A percentile compares a stretch with the other conserved stretches of the same genome.
These are phyloP conservation scores for Gossypium thurberi DNA, from an alignment of 345 rosid species.

Conservation along the genomic window DNA sequence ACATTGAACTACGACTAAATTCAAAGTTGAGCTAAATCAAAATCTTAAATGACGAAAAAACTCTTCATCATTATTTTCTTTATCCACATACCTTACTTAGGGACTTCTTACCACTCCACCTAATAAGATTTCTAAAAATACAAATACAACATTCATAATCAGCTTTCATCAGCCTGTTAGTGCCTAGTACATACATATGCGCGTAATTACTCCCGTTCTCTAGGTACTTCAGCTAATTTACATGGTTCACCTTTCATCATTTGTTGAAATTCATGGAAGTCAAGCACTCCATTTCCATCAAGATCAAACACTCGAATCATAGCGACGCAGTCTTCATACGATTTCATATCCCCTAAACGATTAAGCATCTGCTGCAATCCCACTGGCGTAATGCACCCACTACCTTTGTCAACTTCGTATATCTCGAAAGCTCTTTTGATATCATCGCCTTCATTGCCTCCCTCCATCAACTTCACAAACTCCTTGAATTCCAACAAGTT, in stretches of 20 bases:
- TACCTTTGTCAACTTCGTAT: constrained; percentile 72
- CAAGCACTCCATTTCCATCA: constrained; percentile 84
- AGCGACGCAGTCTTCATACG: constrained; percentile 58
- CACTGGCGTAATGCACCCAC: constrained; percentile 65
- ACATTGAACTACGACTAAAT: too few relatives aligned
- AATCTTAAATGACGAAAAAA: too few relatives aligned
- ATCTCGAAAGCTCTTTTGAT: constrained; percentile 69
- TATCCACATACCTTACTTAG: too few relatives aligned
- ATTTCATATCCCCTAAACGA: constrained; percentile 57
- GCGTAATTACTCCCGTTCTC: not conserved
- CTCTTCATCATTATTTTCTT: too few relatives aligned
- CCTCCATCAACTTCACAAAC: constrained; percentile 52
- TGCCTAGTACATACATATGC: too few relatives aligned
- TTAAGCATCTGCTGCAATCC: constrained; percentile 65
- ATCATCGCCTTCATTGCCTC: constrained; percentile 32
- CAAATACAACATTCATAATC: too few relatives aligned
- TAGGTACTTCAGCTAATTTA: not conserved
- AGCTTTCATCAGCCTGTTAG: too few relatives aligned
- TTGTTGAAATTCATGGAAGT: constrained; percentile 67
- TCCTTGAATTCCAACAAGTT: constrained; percentile 55
- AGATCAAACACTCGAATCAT: constrained; percentile 71
- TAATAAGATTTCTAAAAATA: too few relatives aligned
- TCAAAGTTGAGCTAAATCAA: too few relatives aligned
- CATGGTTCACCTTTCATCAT: constrained; percentile 43
- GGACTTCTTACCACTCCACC: too few relatives aligned